phyloP scores from a whole-genome alignment of 106 monocot genomes.

The Amphibolis antarctica region DNA sequence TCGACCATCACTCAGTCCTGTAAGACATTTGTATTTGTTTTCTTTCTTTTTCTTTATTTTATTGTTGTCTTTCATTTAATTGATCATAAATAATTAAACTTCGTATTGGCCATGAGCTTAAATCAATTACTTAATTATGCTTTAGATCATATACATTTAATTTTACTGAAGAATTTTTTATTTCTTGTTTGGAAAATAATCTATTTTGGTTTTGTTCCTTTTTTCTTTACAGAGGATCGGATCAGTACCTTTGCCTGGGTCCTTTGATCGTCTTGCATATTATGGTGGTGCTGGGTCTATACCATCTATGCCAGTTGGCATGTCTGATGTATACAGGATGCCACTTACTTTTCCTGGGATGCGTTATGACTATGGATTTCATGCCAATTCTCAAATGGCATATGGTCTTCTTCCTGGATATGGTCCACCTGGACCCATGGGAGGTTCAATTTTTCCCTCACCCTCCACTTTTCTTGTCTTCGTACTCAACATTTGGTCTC shows the following conservation, averaged over 20 bases:
- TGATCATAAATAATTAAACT: too few species aligned
- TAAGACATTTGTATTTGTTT: not conserved
- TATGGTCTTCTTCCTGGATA: constrained; percentile 41
- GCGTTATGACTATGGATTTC: constrained; percentile 36
- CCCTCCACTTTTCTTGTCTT: not conserved
- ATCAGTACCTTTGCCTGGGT: constrained; percentile 14
- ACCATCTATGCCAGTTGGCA: constrained; percentile 25
- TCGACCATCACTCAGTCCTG: constrained; percentile 19
- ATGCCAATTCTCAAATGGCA: constrained; percentile 23
- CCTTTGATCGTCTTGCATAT: constrained; percentile 35
- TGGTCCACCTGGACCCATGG: constrained; percentile 33
- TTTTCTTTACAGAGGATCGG: constrained; percentile 20
- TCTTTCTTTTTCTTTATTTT: not conserved
- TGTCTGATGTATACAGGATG: constrained; percentile 23
- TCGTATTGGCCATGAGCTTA: not conserved
- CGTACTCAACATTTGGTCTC: not conserved
- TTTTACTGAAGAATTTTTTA: not conserved
- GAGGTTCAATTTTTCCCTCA: constrained; percentile 20
- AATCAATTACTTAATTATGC: not conserved
- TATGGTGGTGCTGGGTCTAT: constrained; percentile 27
- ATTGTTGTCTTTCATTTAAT: not conserved
- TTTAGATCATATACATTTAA: not conserved
- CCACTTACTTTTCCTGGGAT: constrained; percentile 31
- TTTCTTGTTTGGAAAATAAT: not conserved
- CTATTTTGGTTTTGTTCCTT: not conserved